These are phyloP conservation scores for Periconia macrospinosa DNA, from an alignment of 2,329 filamentous ascomycete genomes.

Conservation along the genomic window DNA sequence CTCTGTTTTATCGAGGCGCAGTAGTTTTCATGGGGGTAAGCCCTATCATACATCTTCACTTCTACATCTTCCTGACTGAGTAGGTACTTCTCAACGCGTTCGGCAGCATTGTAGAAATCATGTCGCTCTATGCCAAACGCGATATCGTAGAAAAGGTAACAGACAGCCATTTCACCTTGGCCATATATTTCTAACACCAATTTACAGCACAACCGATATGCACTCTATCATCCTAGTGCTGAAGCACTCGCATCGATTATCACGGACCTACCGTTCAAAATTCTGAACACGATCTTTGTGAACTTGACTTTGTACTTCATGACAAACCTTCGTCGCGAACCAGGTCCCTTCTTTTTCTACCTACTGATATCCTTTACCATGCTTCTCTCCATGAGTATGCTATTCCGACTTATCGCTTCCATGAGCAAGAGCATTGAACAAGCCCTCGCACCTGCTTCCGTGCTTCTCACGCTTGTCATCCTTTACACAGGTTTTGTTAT, in stretches of 20 bases:
- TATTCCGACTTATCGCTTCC: constrained; percentile 79
- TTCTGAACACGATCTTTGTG: constrained; percentile 72
- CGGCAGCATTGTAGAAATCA: constrained; percentile 76
- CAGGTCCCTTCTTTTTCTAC: constrained; percentile 84
- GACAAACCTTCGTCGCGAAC: constrained; percentile 74
- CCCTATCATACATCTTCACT: neutral
- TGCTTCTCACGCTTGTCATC: constrained; percentile 66
- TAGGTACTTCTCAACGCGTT: constrained; percentile 78
- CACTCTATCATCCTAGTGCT: constrained; percentile 87
- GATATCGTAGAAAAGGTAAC: constrained; percentile 84
- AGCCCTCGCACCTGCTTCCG: constrained; percentile 58
- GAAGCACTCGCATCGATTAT: constrained; percentile 86
- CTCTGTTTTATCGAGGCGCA: constrained; percentile 77
- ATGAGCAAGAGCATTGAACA: constrained; percentile 67
- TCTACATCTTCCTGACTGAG: neutral
- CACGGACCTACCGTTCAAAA: constrained; percentile 81
- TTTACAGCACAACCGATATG: constrained; percentile 69
- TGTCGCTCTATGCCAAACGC: constrained; percentile 84
- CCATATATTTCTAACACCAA: neutral
- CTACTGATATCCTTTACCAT: constrained; percentile 73
- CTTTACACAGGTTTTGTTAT: constrained; percentile 68
- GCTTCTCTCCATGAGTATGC: constrained; percentile 79
- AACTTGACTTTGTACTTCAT: constrained; percentile 85
- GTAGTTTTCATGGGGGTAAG: constrained; percentile 68
- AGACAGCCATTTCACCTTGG: constrained; percentile 28